Evolutionary conservation across 2,329 filamentous ascomycete genomes (phyloP).

Genomic region (Cucurbitaria berberidis): DNA sequence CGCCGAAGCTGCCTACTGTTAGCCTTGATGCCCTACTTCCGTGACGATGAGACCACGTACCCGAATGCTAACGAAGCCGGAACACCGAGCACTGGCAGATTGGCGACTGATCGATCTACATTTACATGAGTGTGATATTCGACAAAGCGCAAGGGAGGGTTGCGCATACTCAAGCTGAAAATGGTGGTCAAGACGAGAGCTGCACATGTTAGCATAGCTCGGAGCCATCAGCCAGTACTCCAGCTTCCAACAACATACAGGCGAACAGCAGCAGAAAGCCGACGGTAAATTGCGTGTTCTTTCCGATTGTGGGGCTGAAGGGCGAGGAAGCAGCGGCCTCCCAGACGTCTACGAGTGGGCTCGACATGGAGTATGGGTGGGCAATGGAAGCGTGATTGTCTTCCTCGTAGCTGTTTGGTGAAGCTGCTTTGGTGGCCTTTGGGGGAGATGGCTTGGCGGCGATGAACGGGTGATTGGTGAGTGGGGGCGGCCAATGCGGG

Average conservation of each 20-base stretch:
- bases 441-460: slow-evolving; percentile 10
- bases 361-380: slow-evolving; percentile 43
- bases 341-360: slow-evolving; percentile 81
- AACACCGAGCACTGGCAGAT: slow-evolving; percentile 77
- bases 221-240: slow-evolving; percentile 14
- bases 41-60: slow-evolving; percentile 61
- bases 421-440: slow-evolving; percentile 38
- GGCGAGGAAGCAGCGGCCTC: slow-evolving; percentile 87
- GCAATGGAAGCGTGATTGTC: slow-evolving; percentile 22
- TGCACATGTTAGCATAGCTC: slow-evolving; percentile 45
- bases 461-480: slow-evolving; percentile 24
- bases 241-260: slow-evolving; percentile 54
- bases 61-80: slow-evolving; percentile 89
- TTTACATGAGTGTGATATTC: slow-evolving; percentile 62
- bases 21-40: not conserved
- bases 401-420: slow-evolving; percentile 7
- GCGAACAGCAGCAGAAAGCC: slow-evolving; percentile 76
- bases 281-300: slow-evolving; percentile 82
- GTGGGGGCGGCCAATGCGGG: slow-evolving; percentile 20
- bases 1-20: slow-evolving; percentile 72
- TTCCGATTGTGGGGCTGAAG: slow-evolving; percentile 79
- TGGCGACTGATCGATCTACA: slow-evolving; percentile 80
- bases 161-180: slow-evolving; percentile 79
- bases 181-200: slow-evolving; percentile 73
- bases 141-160: not conserved